phyloP scores from a whole-genome alignment of 2,329 filamentous ascomycete genomes.

The Fusarium globosum region DNA sequence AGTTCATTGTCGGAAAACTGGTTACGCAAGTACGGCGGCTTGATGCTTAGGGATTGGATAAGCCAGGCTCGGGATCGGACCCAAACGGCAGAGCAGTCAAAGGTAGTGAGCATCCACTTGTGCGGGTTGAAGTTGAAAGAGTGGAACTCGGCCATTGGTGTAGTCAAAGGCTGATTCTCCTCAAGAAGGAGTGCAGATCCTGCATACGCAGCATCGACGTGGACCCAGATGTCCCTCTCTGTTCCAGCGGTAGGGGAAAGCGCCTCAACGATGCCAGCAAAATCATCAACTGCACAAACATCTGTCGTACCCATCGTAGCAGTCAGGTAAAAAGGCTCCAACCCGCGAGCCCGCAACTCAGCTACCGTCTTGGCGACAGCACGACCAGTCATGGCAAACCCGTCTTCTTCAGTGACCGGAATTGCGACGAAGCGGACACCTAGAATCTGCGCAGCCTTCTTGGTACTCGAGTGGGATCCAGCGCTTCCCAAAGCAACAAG shows the following conservation, averaged over 20 bases:
- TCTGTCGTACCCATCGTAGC: constrained; percentile 89
- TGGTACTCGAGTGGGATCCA: constrained; percentile 83
- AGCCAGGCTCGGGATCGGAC: constrained; percentile 80
- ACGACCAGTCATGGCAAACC: constrained; percentile 79
- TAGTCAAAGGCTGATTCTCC: constrained; percentile 78
- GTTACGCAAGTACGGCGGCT: constrained; percentile 85
- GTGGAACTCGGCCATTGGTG: constrained; percentile 70
- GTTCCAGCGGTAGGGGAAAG: constrained; percentile 48
- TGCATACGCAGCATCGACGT: constrained; percentile 93
- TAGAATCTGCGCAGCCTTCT: constrained; percentile 87
- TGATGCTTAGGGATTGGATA: constrained; percentile 80
- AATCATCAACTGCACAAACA: constrained; percentile 88
- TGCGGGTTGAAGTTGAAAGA: constrained; percentile 97
- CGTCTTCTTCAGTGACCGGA: constrained; percentile 68
- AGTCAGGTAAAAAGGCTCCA: constrained; percentile 89
- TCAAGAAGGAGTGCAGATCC: constrained; percentile 85
- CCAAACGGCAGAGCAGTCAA: constrained; percentile 85
- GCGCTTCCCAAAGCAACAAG: constrained; percentile 85
- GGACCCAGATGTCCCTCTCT: constrained; percentile 79
- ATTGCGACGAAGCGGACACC: constrained; percentile 83
- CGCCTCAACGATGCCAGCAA: constrained; percentile 71
- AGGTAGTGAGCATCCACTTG: constrained; percentile 98
- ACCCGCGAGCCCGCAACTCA: constrained; percentile 71
- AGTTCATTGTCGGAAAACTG: constrained; percentile 81
- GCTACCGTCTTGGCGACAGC: constrained; percentile 59